Evolutionary conservation across 2,329 filamentous ascomycete species (phyloP).

Genomic region (Didymella segeticola): DNA sequence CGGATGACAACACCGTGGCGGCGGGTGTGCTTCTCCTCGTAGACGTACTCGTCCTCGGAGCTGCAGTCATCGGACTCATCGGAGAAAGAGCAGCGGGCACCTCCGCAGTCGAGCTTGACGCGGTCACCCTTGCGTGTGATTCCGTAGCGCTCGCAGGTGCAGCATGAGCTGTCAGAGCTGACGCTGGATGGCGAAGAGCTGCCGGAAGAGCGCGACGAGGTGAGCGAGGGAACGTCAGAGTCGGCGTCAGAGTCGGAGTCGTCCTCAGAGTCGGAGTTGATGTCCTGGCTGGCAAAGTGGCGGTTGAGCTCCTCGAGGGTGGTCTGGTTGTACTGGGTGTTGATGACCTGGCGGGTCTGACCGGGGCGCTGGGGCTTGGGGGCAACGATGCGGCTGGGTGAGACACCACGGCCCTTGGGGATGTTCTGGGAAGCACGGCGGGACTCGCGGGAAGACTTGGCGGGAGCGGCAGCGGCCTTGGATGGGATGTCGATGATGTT

Average conservation of each 20-base stretch:
- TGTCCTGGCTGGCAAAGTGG: slow-evolving; percentile 76
- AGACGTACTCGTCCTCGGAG: slow-evolving; percentile 67
- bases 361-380: slow-evolving; percentile 89
- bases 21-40: slow-evolving; percentile 59
- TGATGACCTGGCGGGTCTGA: slow-evolving; percentile 85
- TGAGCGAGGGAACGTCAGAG: slow-evolving; percentile 74
- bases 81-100: slow-evolving; percentile 82
- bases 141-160: slow-evolving; percentile 95
- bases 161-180: slow-evolving; percentile 63
- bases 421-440: slow-evolving; percentile 68
- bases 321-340: slow-evolving; percentile 77
- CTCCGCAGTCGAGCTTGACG: slow-evolving; percentile 95
- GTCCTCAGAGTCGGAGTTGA: slow-evolving; percentile 59
- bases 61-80: slow-evolving; percentile 75
- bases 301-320: slow-evolving; percentile 80
- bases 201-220: slow-evolving; percentile 68
- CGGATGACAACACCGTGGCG: slow-evolving; percentile 56
- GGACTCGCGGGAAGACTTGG: slow-evolving; percentile 50
- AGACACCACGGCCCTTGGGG: slow-evolving; percentile 86
- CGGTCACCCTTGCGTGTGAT: slow-evolving; percentile 92
- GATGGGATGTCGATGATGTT: slow-evolving; percentile 94
- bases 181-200: slow-evolving; percentile 71
- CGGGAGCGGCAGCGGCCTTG: slow-evolving; percentile 54
- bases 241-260: slow-evolving; percentile 72
- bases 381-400: slow-evolving; percentile 85